phyloP scores from a whole-genome alignment of 1,284 basidiomycete genomes.

The Cutaneotrichosporon sp. region DNA sequence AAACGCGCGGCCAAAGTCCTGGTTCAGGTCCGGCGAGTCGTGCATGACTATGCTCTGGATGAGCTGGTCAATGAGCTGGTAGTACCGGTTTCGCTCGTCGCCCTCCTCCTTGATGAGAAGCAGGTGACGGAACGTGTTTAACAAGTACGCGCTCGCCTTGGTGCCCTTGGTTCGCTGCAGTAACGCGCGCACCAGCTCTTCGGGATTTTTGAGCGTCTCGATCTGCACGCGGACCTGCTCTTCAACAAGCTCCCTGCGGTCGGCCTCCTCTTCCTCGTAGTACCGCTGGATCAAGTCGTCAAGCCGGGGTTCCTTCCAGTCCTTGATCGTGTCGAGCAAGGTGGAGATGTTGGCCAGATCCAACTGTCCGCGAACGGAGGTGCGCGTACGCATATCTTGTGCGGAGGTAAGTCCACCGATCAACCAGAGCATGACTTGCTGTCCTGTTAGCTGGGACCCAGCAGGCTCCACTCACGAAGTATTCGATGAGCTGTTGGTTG shows the following conservation, averaged over 20 bases:
- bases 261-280: conserved; percentile 65
- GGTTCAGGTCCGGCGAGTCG: conserved; percentile 61
- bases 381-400: conserved; percentile 39
- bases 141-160: conserved; percentile 76
- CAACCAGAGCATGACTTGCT: conserved; percentile 34
- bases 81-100: conserved; percentile 76
- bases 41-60: conserved; percentile 91
- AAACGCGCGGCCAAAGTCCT: conserved; percentile 75
- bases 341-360: conserved; percentile 74
- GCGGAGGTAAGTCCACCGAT: conserved; percentile 28
- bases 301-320: conserved; percentile 58
- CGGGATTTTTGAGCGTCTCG: conserved; percentile 71
- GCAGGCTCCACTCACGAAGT: conserved; percentile 28
- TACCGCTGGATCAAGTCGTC: conserved; percentile 67
- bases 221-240: conserved; percentile 66
- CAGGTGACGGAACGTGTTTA: conserved; percentile 88
- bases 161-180: conserved; percentile 67
- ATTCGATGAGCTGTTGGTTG: conserved; percentile 29
- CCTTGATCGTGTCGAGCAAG: conserved; percentile 67
- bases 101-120: conserved; percentile 85
- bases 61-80: conserved; percentile 88
- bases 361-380: conserved; percentile 61
- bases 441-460: not conserved
- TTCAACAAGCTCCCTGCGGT: conserved; percentile 71
- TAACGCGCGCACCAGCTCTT: conserved; percentile 83